phyloP scores from a whole-genome alignment of 2,329 filamentous ascomycete species.

The Chrysoporthe austroafricana region DNA sequence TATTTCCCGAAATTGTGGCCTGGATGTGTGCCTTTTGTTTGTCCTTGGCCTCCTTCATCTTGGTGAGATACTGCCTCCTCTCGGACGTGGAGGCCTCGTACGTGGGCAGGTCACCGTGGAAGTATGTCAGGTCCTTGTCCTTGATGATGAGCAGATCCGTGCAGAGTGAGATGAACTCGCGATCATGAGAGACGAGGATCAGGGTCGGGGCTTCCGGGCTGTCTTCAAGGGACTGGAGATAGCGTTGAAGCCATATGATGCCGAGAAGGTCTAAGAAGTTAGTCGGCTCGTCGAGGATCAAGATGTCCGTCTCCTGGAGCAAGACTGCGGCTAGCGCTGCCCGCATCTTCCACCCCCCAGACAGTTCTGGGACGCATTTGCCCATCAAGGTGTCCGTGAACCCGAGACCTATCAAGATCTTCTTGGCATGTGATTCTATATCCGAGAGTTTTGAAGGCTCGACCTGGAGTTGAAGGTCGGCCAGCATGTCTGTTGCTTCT shows the following conservation, averaged over 20 bases:
- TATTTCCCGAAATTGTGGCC: slow-evolving; percentile 73
- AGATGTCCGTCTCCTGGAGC: slow-evolving; percentile 73
- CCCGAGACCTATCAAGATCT: slow-evolving; percentile 70
- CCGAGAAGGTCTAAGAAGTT: slow-evolving; percentile 84
- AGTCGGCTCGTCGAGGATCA: slow-evolving; percentile 85
- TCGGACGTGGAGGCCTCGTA: slow-evolving; percentile 73
- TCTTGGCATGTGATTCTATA: slow-evolving; percentile 68
- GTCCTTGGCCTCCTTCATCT: slow-evolving; percentile 82
- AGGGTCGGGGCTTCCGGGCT: slow-evolving; percentile 64
- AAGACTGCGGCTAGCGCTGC: slow-evolving; percentile 67
- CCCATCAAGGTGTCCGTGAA: slow-evolving; percentile 67
- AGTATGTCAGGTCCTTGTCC: slow-evolving; percentile 72
- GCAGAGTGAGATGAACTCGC: slow-evolving; percentile 77
- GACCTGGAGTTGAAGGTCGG: slow-evolving; percentile 68
- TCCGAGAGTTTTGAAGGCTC: slow-evolving; percentile 68
- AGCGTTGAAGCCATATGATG: slow-evolving; percentile 82
- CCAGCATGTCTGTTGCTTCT: slow-evolving; percentile 70
- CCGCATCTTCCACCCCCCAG: slow-evolving; percentile 78
- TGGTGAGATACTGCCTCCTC: slow-evolving; percentile 68
- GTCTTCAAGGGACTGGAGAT: slow-evolving; percentile 63
- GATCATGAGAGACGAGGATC: slow-evolving; percentile 82
- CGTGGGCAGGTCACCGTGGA: slow-evolving; percentile 72
- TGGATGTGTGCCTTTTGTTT: slow-evolving; percentile 81
- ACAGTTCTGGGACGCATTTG: slow-evolving; percentile 66
- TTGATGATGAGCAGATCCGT: slow-evolving; percentile 78